Evolutionary conservation across 352 stramenopile species (phyloP).

Genomic region (Phytophthora pistaciae): DNA sequence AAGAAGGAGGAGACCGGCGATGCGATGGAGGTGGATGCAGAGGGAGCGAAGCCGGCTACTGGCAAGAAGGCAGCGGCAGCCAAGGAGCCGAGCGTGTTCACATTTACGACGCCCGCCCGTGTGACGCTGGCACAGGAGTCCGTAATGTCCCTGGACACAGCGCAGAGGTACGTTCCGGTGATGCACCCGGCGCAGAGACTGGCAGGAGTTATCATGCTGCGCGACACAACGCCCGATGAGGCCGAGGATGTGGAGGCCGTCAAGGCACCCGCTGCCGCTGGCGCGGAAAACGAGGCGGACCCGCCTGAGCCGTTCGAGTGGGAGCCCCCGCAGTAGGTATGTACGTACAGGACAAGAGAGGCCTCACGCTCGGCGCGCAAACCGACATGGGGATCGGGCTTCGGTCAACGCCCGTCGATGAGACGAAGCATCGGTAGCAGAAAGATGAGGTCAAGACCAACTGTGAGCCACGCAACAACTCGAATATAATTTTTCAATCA

Average conservation of each 20-base stretch:
- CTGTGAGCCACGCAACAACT: constrained; percentile 32
- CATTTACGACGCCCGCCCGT: constrained; percentile 93
- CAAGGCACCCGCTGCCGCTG: constrained; percentile 89
- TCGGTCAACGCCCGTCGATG: constrained; percentile 9
- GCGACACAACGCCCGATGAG: constrained; percentile 94
- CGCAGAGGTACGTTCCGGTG: constrained; percentile 94
- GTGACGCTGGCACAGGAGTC: constrained; percentile 94
- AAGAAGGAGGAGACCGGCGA: constrained; percentile 53
- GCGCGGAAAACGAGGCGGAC: constrained; percentile 95
- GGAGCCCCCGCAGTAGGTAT: constrained; percentile 80
- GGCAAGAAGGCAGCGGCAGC: constrained; percentile 67
- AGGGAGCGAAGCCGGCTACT: constrained; percentile 52
- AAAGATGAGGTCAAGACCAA: constrained; percentile 25
- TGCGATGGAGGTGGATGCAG: constrained; percentile 81
- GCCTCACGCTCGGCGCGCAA: constrained; percentile 21
- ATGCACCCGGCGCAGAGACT: constrained; percentile 73
- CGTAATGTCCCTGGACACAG: constrained; percentile 91
- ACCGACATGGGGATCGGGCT: constrained; percentile 32
- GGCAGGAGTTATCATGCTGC: constrained; percentile 96
- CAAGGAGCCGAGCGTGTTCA: constrained; percentile 95
- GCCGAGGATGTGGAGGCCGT: constrained; percentile 94
- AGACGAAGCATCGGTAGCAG: constrained; percentile 22
- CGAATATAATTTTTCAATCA: constrained; percentile 50
- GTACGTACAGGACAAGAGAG: constrained; percentile 32
- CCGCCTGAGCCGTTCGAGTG: constrained; percentile 98